Base-by-base conservation (phyloP, 2,329 filamentous ascomycete species). In the Didymosphaeria variabile region DNA sequence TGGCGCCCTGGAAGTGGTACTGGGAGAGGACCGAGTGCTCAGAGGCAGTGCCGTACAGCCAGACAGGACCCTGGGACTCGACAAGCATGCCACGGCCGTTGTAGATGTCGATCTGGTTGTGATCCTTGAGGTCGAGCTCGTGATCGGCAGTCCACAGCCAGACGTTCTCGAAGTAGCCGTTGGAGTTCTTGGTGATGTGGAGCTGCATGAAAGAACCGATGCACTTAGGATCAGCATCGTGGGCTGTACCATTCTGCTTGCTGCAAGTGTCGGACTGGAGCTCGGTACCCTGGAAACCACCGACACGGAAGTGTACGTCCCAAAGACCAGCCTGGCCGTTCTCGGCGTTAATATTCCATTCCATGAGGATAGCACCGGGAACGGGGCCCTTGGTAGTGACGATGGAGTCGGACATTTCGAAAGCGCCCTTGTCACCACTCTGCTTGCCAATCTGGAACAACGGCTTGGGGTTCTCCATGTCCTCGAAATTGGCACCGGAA, bases 241-340 rank as follows among this genome's bases (percentile, higher is more conserved):
- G 88, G 6, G 84, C 85, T 15, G 83, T 80, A 54, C 85, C 83
- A 45, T 91, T 91, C 64, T 89, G 91, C 85, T 96, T 96, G 77
- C 86, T 79, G 82, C 94, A 97, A 58, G 84, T 89, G 77, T 92
- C 85, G 19, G 90, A 90, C 79, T 96, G 92, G 17, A 98, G 86
- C 66, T 91, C 80, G 31, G 94, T 96, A 62, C 94, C 94, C 5
- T 91, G 90, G 57, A 90, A 89, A 46, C 95, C 95, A 70, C 93
- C 94, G 70, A 99, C 87, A 73, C 95, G 92, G 81, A 95, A 90
- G 83, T 99, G 95, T n/a, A 94, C 90, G 72, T 99, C 95, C 92
- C 94, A 99, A 80, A 97, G 89, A 64, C 88, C 94, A 21, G 89
- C 89, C 1, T 88, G 86, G 50, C 92, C 93, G 60, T 89, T 85